Evolutionary conservation across 345 rosid genomes (phyloP).

Genomic region (Populus tremula): DNA sequence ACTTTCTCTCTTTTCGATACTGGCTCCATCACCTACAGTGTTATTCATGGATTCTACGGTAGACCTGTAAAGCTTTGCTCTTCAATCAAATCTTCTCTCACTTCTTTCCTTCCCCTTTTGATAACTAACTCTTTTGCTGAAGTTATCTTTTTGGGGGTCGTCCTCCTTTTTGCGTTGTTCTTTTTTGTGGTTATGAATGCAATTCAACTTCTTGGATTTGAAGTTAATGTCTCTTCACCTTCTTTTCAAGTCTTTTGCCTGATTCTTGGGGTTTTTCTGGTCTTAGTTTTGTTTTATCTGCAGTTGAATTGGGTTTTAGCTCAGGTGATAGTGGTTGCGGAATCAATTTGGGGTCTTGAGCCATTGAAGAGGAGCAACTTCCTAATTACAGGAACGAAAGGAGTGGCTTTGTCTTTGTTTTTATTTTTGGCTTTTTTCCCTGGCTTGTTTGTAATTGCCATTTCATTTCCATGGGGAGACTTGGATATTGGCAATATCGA

Average conservation of each 20-base stretch:
- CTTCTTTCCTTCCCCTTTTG: conserved; percentile 54
- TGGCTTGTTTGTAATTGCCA: conserved; percentile 31
- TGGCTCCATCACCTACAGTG: conserved; percentile 65
- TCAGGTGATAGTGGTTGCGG: conserved; percentile 55
- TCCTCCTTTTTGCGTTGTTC: conserved; percentile 23
- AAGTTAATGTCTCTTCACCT: conserved; percentile 33
- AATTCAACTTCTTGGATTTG: conserved; percentile 27
- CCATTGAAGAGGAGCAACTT: conserved; percentile 58
- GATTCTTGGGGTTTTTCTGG: conserved; percentile 11
- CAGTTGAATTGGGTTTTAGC: conserved; percentile 52
- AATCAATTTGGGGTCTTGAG: conserved; percentile 59
- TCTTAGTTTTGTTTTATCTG: conserved; percentile 26
- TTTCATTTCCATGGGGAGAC: conserved; percentile 11
- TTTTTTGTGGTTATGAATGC: conserved; percentile 22
- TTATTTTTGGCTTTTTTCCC: conserved; percentile 26
- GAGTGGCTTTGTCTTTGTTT: conserved; percentile 37
- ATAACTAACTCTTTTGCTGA: conserved; percentile 28
- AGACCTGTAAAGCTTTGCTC: conserved; percentile 67
- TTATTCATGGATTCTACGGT: conserved; percentile 72
- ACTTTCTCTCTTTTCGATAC: conserved; percentile 42
- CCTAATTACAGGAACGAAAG: conserved; percentile 48
- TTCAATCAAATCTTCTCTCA: conserved; percentile 52
- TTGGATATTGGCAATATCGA: conserved; percentile 9
- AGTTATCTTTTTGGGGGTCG: conserved; percentile 29
- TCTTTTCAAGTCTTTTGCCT: conserved; percentile 18